Conservation (phyloP, 1,284 basidiomycete genomes). For the Mycosarcoma maydis region DNA sequence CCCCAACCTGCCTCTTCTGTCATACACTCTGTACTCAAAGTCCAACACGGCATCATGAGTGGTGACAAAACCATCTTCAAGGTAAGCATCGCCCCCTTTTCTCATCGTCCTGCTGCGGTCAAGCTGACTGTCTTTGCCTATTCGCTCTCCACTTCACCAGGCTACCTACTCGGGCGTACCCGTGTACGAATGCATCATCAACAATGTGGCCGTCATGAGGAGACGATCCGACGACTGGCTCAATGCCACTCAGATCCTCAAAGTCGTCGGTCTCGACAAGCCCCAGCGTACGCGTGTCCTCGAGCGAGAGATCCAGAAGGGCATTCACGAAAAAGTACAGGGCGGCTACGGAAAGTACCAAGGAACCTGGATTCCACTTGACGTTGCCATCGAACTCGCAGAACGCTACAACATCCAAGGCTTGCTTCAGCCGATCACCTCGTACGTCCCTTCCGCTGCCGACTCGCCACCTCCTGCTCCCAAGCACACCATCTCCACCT, state of each 20-base stretch:
- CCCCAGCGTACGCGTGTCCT: slow-evolving; percentile 96
- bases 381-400: slow-evolving; percentile 84
- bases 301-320: slow-evolving; percentile 98
- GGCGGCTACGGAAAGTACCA: slow-evolving; percentile 99
- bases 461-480: slow-evolving; percentile 93
- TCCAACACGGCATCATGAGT: slow-evolving; percentile 18
- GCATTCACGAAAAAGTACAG: slow-evolving; percentile 98
- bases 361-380: slow-evolving; percentile 98
- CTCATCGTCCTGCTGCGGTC: neutral
- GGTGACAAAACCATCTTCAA: slow-evolving; percentile 53
- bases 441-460: slow-evolving; percentile 83
- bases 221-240: slow-evolving; percentile 90
- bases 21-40: neutral
- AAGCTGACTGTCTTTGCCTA: slow-evolving; percentile 3
- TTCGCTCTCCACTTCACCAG: slow-evolving; percentile 24
- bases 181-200: slow-evolving; percentile 69
- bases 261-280: slow-evolving; percentile 99
- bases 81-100: slow-evolving; percentile 14
- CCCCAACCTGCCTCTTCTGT: too few species aligned
- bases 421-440: slow-evolving; percentile 90
- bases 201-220: slow-evolving; percentile 86
- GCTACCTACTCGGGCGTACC: slow-evolving; percentile 69
- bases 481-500: slow-evolving; percentile 78
- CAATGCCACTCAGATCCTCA: slow-evolving; percentile 99
- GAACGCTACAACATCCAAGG: slow-evolving; percentile 92